Conservation (phyloP, 148 eudicot species). For the Camellia japonica region DNA sequence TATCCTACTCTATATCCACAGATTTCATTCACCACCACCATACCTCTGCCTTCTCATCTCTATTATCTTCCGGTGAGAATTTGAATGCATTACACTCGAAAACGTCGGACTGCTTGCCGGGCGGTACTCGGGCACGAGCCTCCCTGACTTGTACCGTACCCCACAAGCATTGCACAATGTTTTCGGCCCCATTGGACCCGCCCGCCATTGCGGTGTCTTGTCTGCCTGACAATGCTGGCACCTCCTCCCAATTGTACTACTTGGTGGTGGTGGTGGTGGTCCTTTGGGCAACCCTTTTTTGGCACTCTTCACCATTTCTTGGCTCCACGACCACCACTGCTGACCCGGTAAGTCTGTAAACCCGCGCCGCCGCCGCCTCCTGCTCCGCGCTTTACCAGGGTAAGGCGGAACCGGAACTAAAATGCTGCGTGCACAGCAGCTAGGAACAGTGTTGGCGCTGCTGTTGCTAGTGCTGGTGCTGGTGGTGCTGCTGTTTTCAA, state of each 20-base stretch:
- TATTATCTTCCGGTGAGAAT: slow-evolving; percentile 75
- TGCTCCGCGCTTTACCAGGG: slow-evolving; percentile 60
- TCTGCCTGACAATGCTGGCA: slow-evolving; percentile 75
- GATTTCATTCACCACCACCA: slow-evolving; percentile 20
- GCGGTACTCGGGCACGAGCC: slow-evolving; percentile 79
- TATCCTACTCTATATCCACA: slow-evolving; percentile 40
- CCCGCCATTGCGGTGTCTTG: slow-evolving; percentile 93
- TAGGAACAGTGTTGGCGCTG: not conserved
- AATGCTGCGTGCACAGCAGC: slow-evolving; percentile 30
- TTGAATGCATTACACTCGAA: slow-evolving; percentile 63
- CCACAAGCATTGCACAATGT: slow-evolving; percentile 91
- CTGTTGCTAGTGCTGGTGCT: slow-evolving; percentile 26
- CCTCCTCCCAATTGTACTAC: slow-evolving; percentile 46
- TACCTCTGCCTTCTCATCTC: slow-evolving; percentile 80
- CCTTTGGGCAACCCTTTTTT: slow-evolving; percentile 5
- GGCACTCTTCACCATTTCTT: slow-evolving; percentile 17
- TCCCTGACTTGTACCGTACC: slow-evolving; percentile 82
- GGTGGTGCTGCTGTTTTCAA: slow-evolving; percentile 49
- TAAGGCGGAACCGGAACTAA: slow-evolving; percentile 38
- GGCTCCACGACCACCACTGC: slow-evolving; percentile 30
- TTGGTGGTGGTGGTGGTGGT: slow-evolving; percentile 12
- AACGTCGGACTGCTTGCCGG: slow-evolving; percentile 88
- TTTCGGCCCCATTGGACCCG: slow-evolving; percentile 81
- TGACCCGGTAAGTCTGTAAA: slow-evolving; percentile 30
- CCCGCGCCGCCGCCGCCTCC: slow-evolving; percentile 30